phyloP scores from a whole-genome alignment of 306 rosid species.

The Dalbergia cultrata region DNA sequence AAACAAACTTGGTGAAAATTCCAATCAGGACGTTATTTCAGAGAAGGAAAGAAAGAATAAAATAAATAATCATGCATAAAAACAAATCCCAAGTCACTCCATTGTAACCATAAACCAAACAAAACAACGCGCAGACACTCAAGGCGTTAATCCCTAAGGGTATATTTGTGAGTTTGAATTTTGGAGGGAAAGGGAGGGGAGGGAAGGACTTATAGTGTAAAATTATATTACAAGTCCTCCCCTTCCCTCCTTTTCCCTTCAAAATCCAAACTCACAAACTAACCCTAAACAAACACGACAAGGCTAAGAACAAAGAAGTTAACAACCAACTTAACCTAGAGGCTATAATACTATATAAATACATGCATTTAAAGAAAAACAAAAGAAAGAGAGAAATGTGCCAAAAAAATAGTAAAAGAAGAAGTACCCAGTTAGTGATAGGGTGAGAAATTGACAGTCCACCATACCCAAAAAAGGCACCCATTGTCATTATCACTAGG shows the following conservation, averaged over 20 bases:
- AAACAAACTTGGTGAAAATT: background rate
- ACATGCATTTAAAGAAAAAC: background rate
- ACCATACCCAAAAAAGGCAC: background rate
- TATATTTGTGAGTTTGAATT: too few relatives aligned
- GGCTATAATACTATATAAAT: too few relatives aligned
- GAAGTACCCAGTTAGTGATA: background rate
- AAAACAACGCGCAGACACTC: background rate
- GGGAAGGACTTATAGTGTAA: too few relatives aligned
- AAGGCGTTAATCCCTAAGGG: slow-evolving; percentile 21
- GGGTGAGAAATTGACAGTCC: background rate
- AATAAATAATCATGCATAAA: background rate
- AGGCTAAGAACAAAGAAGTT: background rate
- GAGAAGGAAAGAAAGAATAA: background rate
- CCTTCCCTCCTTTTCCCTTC: too few relatives aligned
- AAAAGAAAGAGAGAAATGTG: background rate
- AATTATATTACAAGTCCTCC: too few relatives aligned
- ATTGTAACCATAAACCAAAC: background rate
- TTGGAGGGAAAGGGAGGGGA: too few relatives aligned
- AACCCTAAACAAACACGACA: background rate
- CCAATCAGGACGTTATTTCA: background rate
- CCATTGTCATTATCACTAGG: slow-evolving; percentile 35
- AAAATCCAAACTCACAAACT: too few relatives aligned
- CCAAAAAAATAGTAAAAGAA: background rate
- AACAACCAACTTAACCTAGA: background rate
- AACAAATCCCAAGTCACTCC: slow-evolving; percentile 1